A percentile compares a stretch with the other conserved stretches of the same genome.
Conservation (phyloP, 2,329 filamentous ascomycete species). For the Coniochaeta pulveracea region DNA sequence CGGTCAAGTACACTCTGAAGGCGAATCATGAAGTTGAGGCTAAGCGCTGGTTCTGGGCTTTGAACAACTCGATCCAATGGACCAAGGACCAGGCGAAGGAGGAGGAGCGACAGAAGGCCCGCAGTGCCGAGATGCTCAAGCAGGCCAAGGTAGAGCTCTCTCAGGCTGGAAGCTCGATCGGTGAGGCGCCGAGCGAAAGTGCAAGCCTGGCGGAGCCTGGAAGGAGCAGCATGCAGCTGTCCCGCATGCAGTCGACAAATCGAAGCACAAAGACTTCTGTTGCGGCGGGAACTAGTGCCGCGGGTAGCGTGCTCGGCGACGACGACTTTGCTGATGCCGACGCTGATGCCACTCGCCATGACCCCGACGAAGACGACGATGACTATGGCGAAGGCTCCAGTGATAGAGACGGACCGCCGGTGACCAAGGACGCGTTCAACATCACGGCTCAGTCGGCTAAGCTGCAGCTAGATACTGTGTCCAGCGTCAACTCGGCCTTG, state of each 20-base stretch:
- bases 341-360: slow-evolving; percentile 30
- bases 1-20: slow-evolving; percentile 95
- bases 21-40: slow-evolving; percentile 97
- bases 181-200: slow-evolving; percentile 37
- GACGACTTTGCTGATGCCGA: slow-evolving; percentile 38
- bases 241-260: slow-evolving; percentile 25
- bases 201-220: slow-evolving; percentile 36
- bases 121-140: slow-evolving; percentile 62
- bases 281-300: slow-evolving; percentile 28
- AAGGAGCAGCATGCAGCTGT: slow-evolving; percentile 33
- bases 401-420: slow-evolving; percentile 59
- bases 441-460: slow-evolving; percentile 94
- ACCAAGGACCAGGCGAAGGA: slow-evolving; percentile 93
- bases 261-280: slow-evolving; percentile 23
- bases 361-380: slow-evolving; percentile 51
- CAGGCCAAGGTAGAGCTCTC: slow-evolving; percentile 68
- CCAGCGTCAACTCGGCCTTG: slow-evolving; percentile 74
- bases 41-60: slow-evolving; percentile 97
- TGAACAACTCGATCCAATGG: slow-evolving; percentile 98
- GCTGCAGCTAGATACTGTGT: slow-evolving; percentile 82
- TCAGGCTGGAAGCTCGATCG: slow-evolving; percentile 31
- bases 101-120: slow-evolving; percentile 66
- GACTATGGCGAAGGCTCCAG: slow-evolving; percentile 75
- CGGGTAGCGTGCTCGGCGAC: slow-evolving; percentile 40
- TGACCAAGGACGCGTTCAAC: slow-evolving; percentile 86